These are phyloP conservation scores for Sporothrix sp. DNA, from an alignment of 2,329 filamentous ascomycete species.

Conservation along the genomic window DNA sequence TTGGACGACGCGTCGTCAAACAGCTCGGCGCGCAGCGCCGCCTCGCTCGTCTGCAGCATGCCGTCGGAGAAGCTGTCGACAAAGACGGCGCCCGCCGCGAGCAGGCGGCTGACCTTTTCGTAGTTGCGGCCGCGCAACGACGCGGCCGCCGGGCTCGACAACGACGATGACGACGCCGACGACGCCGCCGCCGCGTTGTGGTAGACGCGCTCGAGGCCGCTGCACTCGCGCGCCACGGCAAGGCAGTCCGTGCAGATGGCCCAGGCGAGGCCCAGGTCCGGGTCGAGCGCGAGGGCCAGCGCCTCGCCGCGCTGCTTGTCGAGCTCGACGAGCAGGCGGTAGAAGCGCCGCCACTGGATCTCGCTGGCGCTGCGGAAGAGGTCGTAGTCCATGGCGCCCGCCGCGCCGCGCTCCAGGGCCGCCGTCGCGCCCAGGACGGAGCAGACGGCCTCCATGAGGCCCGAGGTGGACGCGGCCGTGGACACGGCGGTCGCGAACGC, in stretches of 20 bases:
- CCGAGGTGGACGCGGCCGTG: slow-evolving; percentile 37
- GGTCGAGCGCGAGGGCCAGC: slow-evolving; percentile 66
- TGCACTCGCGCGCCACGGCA: slow-evolving; percentile 71
- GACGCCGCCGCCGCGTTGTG: slow-evolving; percentile 50
- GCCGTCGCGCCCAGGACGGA: slow-evolving; percentile 61
- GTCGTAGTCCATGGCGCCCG: slow-evolving; percentile 63
- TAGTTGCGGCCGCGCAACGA: slow-evolving; percentile 33
- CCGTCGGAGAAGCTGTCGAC: slow-evolving; percentile 59
- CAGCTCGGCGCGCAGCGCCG: slow-evolving; percentile 60
- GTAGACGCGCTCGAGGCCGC: slow-evolving; percentile 61
- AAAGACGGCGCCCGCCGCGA: slow-evolving; percentile 62
- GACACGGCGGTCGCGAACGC: slow-evolving; percentile 10
- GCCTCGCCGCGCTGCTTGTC: slow-evolving; percentile 80
- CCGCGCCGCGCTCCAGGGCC: slow-evolving; percentile 49
- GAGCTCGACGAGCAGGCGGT: slow-evolving; percentile 72
- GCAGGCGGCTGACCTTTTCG: slow-evolving; percentile 48
- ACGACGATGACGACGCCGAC: too few species aligned
- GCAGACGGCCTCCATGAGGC: slow-evolving; percentile 67
- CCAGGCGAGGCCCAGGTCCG: slow-evolving; percentile 64
- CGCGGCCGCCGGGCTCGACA: background rate
- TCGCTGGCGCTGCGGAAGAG: slow-evolving; percentile 65
- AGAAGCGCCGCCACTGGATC: slow-evolving; percentile 83
- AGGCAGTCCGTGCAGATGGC: slow-evolving; percentile 74
- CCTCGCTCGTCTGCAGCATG: slow-evolving; percentile 57
- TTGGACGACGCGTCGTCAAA: slow-evolving; percentile 62